A percentile compares a stretch with the other conserved stretches of the same genome.
phyloP scores from a whole-genome alignment of 2,329 filamentous ascomycete genomes.

The Claviceps sp. region DNA sequence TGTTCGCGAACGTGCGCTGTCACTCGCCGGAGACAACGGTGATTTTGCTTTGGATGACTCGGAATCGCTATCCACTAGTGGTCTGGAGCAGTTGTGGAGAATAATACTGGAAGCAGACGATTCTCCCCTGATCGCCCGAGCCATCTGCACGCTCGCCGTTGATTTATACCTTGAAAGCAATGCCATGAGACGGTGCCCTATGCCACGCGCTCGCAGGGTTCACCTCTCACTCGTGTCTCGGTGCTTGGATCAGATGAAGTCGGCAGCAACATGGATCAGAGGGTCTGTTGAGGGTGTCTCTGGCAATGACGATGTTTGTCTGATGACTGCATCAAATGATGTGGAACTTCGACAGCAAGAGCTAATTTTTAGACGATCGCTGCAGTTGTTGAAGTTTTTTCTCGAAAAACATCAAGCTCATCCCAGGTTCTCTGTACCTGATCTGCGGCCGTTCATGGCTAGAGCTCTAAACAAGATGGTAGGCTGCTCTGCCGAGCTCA shows the following conservation, averaged over 20 bases:
- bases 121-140: slow-evolving; percentile 50
- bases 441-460: slow-evolving; percentile 39
- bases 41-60: slow-evolving; percentile 37
- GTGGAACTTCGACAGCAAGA: slow-evolving; percentile 35
- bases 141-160: slow-evolving; percentile 56
- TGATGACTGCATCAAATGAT: slow-evolving; percentile 36
- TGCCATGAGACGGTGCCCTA: slow-evolving; percentile 35
- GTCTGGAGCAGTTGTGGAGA: slow-evolving; percentile 66
- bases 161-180: slow-evolving; percentile 54
- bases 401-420: slow-evolving; percentile 50
- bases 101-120: slow-evolving; percentile 59
- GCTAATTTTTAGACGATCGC: slow-evolving; percentile 52
- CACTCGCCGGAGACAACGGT: slow-evolving; percentile 29
- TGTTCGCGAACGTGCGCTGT: slow-evolving; percentile 37
- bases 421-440: slow-evolving; percentile 45
- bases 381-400: slow-evolving; percentile 55
- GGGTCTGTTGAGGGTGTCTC: slow-evolving; percentile 27
- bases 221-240: slow-evolving; percentile 61
- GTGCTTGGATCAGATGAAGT: slow-evolving; percentile 57
- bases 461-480: slow-evolving; percentile 37
- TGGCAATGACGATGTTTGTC: slow-evolving; percentile 36
- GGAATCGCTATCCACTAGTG: slow-evolving; percentile 36
- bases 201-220: slow-evolving; percentile 36
- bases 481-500: slow-evolving; percentile 53
- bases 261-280: slow-evolving; percentile 43